Evolutionary conservation across 2,329 filamentous ascomycete genomes (phyloP).

Genomic region (Aspergillus brasiliensis): DNA sequence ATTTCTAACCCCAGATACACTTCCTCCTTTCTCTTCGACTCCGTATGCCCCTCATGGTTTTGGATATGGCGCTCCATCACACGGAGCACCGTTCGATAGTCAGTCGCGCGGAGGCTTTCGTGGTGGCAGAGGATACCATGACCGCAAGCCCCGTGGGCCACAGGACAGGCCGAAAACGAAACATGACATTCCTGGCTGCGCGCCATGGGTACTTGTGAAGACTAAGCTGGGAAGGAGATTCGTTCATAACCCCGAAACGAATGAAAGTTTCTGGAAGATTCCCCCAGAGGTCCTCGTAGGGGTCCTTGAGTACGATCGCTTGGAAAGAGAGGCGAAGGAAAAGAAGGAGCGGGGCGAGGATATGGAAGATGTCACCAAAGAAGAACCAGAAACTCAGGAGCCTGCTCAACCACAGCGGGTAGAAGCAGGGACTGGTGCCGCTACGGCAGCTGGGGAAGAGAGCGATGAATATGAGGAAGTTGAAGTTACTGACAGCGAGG

Average conservation of each 20-base stretch:
- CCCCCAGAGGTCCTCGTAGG: slow-evolving; percentile 82
- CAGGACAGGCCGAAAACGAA: slow-evolving; percentile 80
- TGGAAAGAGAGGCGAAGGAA: slow-evolving; percentile 71
- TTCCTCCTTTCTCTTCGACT: slow-evolving; percentile 40
- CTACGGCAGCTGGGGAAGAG: slow-evolving; percentile 49
- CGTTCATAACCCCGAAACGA: slow-evolving; percentile 82
- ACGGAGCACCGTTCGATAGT: slow-evolving; percentile 34
- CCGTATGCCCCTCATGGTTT: slow-evolving; percentile 34
- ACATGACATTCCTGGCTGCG: slow-evolving; percentile 74
- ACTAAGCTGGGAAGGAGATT: slow-evolving; percentile 89
- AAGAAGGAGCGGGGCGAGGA: slow-evolving; percentile 49
- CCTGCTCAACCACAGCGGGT: slow-evolving; percentile 11
- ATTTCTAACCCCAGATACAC: slow-evolving; percentile 35
- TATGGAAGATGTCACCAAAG: slow-evolving; percentile 23
- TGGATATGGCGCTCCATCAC: slow-evolving; percentile 14
- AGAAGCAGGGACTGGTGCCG: slow-evolving; percentile 24
- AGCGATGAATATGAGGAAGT: slow-evolving; percentile 77
- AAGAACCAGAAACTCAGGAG: slow-evolving; percentile 19
- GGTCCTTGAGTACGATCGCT: slow-evolving; percentile 65
- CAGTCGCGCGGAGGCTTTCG: slow-evolving; percentile 49
- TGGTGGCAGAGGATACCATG: slow-evolving; percentile 58
- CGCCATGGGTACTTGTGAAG: slow-evolving; percentile 89
- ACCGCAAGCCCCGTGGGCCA: slow-evolving; percentile 67
- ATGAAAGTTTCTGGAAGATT: slow-evolving; percentile 93
- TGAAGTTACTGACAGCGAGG: slow-evolving; percentile 67